Evolutionary conservation across 169 alveolate genomes (phyloP).

Genomic region (Miamiensis avidus): DNA sequence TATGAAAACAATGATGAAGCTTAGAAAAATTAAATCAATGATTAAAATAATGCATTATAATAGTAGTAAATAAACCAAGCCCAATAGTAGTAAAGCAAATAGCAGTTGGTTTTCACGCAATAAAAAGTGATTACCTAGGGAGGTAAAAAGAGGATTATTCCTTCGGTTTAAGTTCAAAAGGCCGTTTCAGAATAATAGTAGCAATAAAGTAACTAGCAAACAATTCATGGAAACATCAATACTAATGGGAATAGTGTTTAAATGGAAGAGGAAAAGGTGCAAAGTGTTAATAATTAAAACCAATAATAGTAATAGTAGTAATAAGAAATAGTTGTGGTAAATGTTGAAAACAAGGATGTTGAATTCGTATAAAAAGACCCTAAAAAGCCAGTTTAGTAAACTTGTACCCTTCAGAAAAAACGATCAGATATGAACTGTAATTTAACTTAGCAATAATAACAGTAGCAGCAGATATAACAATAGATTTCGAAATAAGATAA

Average conservation of each 20-base stretch:
- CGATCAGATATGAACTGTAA: neutral
- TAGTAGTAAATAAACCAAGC: neutral
- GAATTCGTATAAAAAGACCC: slow-evolving; percentile 10
- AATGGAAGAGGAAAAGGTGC: neutral
- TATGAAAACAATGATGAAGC: neutral
- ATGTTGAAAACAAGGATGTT: neutral
- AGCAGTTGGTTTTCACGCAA: neutral
- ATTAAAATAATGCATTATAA: neutral
- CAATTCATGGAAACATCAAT: neutral
- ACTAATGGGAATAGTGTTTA: neutral
- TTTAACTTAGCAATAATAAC: neutral
- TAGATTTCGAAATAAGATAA: neutral
- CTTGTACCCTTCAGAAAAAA: neutral
- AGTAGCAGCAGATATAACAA: slow-evolving; percentile 4
- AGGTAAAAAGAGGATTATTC: slow-evolving; percentile 21
- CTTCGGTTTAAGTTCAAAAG: neutral
- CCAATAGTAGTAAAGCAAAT: neutral
- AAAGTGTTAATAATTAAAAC: neutral
- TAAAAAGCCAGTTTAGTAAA: neutral
- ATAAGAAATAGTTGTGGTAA: neutral
- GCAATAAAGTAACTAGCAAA: neutral
- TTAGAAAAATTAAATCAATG: neutral
- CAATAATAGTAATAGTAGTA: no score
- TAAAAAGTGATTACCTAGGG: slow-evolving; percentile 7
- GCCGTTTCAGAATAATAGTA: neutral